Evolutionary conservation across 2,329 filamentous ascomycete species (phyloP).

Genomic region (Xylaria hypoxylon): DNA sequence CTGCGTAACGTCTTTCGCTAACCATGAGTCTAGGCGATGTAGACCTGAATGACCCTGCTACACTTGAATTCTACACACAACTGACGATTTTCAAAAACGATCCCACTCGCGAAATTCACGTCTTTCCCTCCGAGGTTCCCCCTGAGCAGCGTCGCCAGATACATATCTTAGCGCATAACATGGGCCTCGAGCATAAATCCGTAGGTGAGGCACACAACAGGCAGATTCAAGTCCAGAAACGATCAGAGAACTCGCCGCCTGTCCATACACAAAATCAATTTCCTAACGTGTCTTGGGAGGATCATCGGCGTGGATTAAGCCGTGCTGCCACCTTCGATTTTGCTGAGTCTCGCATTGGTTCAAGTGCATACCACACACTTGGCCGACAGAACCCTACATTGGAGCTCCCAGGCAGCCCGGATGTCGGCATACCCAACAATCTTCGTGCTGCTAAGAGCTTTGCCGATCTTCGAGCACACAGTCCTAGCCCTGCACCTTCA

Average conservation of each 20-base stretch:
- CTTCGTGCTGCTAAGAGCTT: slow-evolving; percentile 96
- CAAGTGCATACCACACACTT: slow-evolving; percentile 79
- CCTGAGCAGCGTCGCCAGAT: slow-evolving; percentile 89
- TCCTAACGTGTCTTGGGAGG: slow-evolving; percentile 76
- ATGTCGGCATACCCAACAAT: slow-evolving; percentile 75
- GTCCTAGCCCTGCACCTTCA: slow-evolving; percentile 90
- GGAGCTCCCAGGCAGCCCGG: slow-evolving; percentile 84
- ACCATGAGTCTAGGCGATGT: slow-evolving; percentile 66
- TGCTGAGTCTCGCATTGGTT: slow-evolving; percentile 75
- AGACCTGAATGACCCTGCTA: slow-evolving; percentile 91
- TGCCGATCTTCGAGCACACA: slow-evolving; percentile 93
- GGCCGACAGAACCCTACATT: slow-evolving; percentile 87
- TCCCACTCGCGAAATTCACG: slow-evolving; percentile 78
- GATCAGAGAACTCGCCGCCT: slow-evolving; percentile 65
- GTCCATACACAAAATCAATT: slow-evolving; percentile 65
- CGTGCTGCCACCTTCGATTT: slow-evolving; percentile 98
- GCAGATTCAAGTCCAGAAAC: slow-evolving; percentile 89
- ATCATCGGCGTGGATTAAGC: slow-evolving; percentile 85
- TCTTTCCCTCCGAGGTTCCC: slow-evolving; percentile 83
- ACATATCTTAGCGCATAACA: slow-evolving; percentile 94
- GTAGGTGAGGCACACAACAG: slow-evolving; percentile 88
- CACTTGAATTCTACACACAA: slow-evolving; percentile 89
- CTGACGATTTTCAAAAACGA: slow-evolving; percentile 90
- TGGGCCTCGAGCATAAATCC: slow-evolving; percentile 90
- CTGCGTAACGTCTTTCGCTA: slow-evolving; percentile 30